Evolutionary conservation across 179 eudicot genomes (phyloP).

Genomic region (Beta lomatogona): DNA sequence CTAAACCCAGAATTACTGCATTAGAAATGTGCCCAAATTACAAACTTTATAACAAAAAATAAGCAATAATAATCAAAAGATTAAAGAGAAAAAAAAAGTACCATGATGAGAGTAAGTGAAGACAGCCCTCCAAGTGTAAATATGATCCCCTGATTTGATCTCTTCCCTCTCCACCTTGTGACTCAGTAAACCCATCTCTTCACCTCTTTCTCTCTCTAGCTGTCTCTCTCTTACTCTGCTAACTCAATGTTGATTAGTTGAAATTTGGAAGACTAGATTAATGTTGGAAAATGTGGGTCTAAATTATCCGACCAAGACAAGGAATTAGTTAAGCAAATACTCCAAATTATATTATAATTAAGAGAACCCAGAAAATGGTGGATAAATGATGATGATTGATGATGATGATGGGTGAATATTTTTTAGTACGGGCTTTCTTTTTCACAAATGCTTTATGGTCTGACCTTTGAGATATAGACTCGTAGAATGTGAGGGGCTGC

Average conservation of each 20-base stretch:
- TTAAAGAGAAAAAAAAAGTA: conserved; percentile 8
- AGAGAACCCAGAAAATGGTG: neutral
- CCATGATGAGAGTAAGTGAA: conserved; percentile 96
- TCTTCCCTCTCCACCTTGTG: conserved; percentile 76
- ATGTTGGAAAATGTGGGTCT: neutral
- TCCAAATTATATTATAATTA: neutral
- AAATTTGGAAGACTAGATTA: neutral
- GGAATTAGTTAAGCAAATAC: conserved; percentile 19
- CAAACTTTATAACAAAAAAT: neutral
- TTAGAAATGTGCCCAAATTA: neutral
- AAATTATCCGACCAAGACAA: neutral
- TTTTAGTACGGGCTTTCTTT: neutral
- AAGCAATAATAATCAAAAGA: neutral
- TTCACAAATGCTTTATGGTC: neutral
- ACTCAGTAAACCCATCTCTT: conserved; percentile 52
- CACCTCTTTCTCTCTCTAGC: neutral
- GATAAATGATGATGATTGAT: neutral
- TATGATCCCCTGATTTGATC: conserved; percentile 84
- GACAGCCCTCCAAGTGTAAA: conserved; percentile 92
- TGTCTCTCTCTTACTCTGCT: neutral
- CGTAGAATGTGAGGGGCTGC: neutral
- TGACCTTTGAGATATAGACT: neutral
- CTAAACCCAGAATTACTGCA: neutral
- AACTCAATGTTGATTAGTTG: conserved; percentile 19
- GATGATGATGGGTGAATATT: conserved; percentile 11